phyloP scores from a whole-genome alignment of 257 asterid species.

The Solanum lycopersicoides region DNA sequence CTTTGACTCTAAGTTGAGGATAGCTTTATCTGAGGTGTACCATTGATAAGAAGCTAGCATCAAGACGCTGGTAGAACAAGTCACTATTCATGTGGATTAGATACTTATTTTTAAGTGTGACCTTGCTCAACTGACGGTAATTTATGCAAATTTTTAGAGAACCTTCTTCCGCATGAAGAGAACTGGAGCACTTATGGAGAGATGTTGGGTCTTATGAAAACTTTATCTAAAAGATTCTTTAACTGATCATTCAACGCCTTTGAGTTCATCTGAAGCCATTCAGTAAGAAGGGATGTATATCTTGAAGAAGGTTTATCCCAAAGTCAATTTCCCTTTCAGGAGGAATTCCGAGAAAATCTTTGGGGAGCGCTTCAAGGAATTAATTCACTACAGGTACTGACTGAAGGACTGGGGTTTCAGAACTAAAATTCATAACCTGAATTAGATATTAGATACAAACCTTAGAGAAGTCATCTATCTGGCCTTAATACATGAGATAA shows the following conservation, averaged over 20 bases:
- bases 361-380: neutral
- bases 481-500: neutral
- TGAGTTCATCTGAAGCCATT: neutral
- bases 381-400: neutral
- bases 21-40: neutral
- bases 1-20: neutral
- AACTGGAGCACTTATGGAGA: neutral
- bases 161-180: neutral
- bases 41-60: neutral
- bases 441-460: neutral
- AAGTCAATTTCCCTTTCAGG: neutral
- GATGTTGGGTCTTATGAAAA: neutral
- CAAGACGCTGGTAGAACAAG: neutral
- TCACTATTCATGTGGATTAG: neutral
- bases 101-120: neutral
- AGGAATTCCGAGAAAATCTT: too few species aligned
- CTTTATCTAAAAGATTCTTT: too few species aligned
- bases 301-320: neutral
- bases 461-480: neutral
- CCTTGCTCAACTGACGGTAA: neutral
- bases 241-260: neutral
- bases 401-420: neutral
- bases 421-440: neutral
- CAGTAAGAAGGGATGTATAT: neutral
- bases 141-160: neutral